Base-by-base conservation (phyloP, 2,329 filamentous ascomycete species). In the Trichoderma atrobrunneum region DNA sequence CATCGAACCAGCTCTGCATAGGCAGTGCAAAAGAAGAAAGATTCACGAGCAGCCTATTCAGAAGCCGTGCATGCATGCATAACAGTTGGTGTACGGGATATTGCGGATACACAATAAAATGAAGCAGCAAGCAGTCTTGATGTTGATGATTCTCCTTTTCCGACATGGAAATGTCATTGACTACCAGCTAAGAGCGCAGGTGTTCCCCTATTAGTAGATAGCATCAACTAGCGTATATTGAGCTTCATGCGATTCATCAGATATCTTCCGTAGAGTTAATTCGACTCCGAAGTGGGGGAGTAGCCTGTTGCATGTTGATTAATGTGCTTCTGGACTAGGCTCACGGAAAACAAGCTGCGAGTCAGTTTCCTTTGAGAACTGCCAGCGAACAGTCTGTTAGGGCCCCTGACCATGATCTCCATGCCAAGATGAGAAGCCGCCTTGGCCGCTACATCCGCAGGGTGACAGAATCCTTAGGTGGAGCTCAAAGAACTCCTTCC, bases 351-450 rank as follows among this genome's bases (percentile, higher is more conserved):
- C 62, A 24, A 24, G 12, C 21, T 65, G 56, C 66, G 66, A 69
- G 66, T 69, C 66, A 61, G 66, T 14, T 51, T 51, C 10, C 36
- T 61, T 48, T 51, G 36, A 12, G 56, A 69, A 43, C 39, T 11
- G 18, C 32, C 26, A 61, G 28, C 26, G 18, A 32, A 51, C 26
- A 24, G 18, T 7, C 28, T 10, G 65, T 34, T 12, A 7, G 2
- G n/a, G 43, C 7, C 54, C 65, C 54, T 68, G 56, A 34, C n/a
- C 56, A 43, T 69, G 66, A 69, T 61, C 66, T 59, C 24, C 66
- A 24, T 69, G 28, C 66, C 28, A 61, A 51, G 24, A 24, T 48
- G 65, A 26, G 34, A 60, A 24, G 24, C 26, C 32, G 54, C 18
- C 54, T 59, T 51, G 24, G n/a, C 39, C n/a, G 36, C 34, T 21